phyloP scores from a whole-genome alignment of 441 rosid species.

The Adansonia madagascariensis region DNA sequence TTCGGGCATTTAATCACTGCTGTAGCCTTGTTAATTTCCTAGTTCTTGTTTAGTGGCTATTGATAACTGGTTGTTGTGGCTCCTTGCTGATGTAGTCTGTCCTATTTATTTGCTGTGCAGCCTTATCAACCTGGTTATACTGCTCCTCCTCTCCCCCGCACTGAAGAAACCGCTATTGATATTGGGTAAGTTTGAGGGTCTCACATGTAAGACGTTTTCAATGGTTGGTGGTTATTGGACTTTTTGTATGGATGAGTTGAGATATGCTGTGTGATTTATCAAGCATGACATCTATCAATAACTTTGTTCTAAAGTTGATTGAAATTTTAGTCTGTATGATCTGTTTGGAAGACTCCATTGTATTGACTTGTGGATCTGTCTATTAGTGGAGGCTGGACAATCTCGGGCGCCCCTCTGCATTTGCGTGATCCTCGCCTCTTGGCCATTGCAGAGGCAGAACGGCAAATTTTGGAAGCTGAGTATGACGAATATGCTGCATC shows the following conservation, averaged over 20 bases:
- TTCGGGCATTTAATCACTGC: not conserved
- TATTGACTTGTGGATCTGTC: conserved; percentile 24
- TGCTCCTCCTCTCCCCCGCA: conserved; percentile 12
- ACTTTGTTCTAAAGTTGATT: conserved; percentile 10
- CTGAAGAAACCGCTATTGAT: conserved; percentile 27
- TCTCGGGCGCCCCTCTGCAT: conserved; percentile 80
- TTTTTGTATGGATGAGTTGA: not conserved
- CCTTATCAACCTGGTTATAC: conserved; percentile 33
- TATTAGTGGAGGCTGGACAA: conserved; percentile 91
- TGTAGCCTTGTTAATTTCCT: not conserved
- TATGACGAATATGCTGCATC: conserved; percentile 88
- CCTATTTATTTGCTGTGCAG: conserved; percentile 41
- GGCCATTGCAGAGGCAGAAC: conserved; percentile 92
- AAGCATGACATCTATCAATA: conserved; percentile 3
- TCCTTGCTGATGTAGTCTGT: conserved; percentile 1
- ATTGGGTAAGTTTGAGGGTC: conserved; percentile 39
- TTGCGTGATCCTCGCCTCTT: conserved; percentile 82
- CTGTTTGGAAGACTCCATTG: not conserved
- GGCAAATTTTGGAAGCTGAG: conserved; percentile 77
- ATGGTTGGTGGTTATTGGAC: not conserved
- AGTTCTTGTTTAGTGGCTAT: not conserved
- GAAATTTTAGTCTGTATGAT: conserved; percentile 2
- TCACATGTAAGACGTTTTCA: not conserved
- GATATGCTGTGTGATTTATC: not conserved
- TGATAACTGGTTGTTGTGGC: conserved; percentile 22